These are phyloP conservation scores for Kappamyces sp. DNA, from an alignment of 192 early-diverging fungal genomes.

Conservation along the genomic window DNA sequence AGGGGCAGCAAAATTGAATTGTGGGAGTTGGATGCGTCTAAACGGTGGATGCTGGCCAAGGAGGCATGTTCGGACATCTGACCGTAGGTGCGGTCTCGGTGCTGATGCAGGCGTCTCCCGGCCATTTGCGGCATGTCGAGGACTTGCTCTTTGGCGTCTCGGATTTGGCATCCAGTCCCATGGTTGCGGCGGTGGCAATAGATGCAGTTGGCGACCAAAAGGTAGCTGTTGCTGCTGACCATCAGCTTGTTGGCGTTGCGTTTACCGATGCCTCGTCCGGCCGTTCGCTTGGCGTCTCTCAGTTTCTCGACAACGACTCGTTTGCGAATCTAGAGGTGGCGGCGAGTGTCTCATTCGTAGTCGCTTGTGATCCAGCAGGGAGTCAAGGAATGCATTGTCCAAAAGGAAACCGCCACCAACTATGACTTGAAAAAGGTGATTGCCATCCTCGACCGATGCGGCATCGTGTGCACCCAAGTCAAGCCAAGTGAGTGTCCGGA, in stretches of 20 bases:
- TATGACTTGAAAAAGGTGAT: slow-evolving; percentile 66
- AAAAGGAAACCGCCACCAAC: slow-evolving; percentile 43
- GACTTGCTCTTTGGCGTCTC: slow-evolving; percentile 75
- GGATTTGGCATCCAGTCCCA: slow-evolving; percentile 66
- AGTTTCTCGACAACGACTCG: slow-evolving; percentile 90
- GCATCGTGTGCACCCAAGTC: slow-evolving; percentile 61
- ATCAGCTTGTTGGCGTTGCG: slow-evolving; percentile 70
- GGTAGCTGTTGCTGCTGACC: slow-evolving; percentile 30
- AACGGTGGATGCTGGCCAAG: slow-evolving; percentile 31
- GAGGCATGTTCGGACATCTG: slow-evolving; percentile 15
- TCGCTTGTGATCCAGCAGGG: slow-evolving; percentile 86
- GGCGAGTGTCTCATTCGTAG: slow-evolving; percentile 25
- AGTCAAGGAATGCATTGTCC: slow-evolving; percentile 85
- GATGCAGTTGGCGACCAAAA: slow-evolving; percentile 53
- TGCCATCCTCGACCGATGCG: slow-evolving; percentile 67
- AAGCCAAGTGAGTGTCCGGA: slow-evolving; percentile 6
- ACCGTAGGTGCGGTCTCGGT: no score
- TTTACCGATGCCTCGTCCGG: slow-evolving; percentile 79
- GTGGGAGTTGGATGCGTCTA: slow-evolving; percentile 48
- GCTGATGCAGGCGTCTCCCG: slow-evolving; percentile 74
- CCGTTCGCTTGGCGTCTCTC: slow-evolving; percentile 69
- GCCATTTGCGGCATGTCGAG: slow-evolving; percentile 87
- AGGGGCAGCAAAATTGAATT: slow-evolving; percentile 79
- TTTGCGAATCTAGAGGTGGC: slow-evolving; percentile 86
- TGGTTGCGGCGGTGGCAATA: slow-evolving; percentile 75